Evolutionary conservation across 1,284 basidiomycete species (phyloP).

Genomic region (Cryptococcus hybrid): DNA sequence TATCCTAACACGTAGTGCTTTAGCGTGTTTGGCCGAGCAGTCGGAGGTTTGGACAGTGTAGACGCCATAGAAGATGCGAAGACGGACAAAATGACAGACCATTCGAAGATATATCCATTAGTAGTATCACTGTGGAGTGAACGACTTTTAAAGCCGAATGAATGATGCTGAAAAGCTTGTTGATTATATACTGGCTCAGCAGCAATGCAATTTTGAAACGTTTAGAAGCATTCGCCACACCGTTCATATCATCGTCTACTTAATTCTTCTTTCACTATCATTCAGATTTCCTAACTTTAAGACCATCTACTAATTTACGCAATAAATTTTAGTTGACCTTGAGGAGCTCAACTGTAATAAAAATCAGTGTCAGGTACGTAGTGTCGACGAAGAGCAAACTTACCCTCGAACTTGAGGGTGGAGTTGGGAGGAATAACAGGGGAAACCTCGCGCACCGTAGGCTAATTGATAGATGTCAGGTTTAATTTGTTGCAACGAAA

Average conservation of each 20-base stretch:
- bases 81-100: constrained; percentile 74
- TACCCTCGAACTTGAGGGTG: constrained; percentile 67
- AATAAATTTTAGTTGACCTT: constrained; percentile 57
- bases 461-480: constrained; percentile 11
- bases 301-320: neutral
- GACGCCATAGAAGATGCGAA: constrained; percentile 62
- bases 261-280: neutral
- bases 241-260: neutral
- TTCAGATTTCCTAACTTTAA: neutral
- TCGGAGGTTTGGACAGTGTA: constrained; percentile 56
- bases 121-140: constrained; percentile 17
- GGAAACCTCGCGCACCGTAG: constrained; percentile 57
- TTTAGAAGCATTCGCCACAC: neutral
- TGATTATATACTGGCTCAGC: no score
- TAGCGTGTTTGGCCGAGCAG: constrained; percentile 58
- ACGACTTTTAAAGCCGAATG: neutral
- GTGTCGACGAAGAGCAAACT: constrained; percentile 39
- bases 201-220: neutral
- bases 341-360: constrained; percentile 62
- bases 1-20: neutral
- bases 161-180: neutral
- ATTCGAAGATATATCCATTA: constrained; percentile 84
- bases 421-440: constrained; percentile 73
- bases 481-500: constrained; percentile 1
- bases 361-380: neutral